Evolutionary conservation across 208 protist genomes (phyloP).

Genomic region (Leishmania guyanensis): DNA sequence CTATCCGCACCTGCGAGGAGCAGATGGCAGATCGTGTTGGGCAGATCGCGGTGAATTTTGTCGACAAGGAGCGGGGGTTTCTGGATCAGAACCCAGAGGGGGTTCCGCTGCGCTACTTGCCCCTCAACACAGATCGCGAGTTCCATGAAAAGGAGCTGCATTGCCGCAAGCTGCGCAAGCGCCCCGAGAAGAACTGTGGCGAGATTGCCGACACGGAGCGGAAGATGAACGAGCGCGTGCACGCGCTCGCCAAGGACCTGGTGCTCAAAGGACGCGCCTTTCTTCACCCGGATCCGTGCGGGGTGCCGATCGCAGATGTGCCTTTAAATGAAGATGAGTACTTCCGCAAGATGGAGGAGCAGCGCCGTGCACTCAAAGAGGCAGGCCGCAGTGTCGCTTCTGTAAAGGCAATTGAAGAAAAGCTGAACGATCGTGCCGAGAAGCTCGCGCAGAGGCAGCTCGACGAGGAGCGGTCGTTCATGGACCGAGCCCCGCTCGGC

Average conservation of each 20-base stretch:
- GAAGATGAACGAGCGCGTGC: constrained; percentile 71
- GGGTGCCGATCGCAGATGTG: constrained; percentile 69
- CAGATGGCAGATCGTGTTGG: constrained; percentile 66
- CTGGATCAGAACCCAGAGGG: constrained; percentile 66
- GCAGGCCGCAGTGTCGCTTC: constrained; percentile 35
- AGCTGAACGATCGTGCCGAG: constrained; percentile 59
- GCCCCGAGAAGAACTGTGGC: constrained; percentile 27
- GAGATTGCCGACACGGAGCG: constrained; percentile 48
- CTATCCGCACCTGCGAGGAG: constrained; percentile 61
- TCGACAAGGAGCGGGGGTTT: constrained; percentile 75
- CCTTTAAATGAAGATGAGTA: constrained; percentile 67
- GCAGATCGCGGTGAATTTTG: constrained; percentile 66
- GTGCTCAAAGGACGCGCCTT: constrained; percentile 66
- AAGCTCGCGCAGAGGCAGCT: constrained; percentile 58
- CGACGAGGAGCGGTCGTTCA: constrained; percentile 64
- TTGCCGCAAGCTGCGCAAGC: constrained; percentile 41
- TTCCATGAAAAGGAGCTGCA: constrained; percentile 73
- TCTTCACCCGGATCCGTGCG: constrained; percentile 64
- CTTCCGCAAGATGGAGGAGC: constrained; percentile 77
- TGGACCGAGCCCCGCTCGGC: constrained; percentile 63
- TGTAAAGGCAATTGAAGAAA: constrained; percentile 53
- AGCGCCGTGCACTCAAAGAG: constrained; percentile 58
- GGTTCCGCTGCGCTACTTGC: constrained; percentile 75
- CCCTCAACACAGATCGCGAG: constrained; percentile 62
- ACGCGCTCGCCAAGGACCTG: constrained; percentile 66